Evolutionary conservation across 1,284 basidiomycete genomes (phyloP), one percentile per base, ranked within the genome.

Genomic region (Cutaneotrichosporon curvatum): DNA sequence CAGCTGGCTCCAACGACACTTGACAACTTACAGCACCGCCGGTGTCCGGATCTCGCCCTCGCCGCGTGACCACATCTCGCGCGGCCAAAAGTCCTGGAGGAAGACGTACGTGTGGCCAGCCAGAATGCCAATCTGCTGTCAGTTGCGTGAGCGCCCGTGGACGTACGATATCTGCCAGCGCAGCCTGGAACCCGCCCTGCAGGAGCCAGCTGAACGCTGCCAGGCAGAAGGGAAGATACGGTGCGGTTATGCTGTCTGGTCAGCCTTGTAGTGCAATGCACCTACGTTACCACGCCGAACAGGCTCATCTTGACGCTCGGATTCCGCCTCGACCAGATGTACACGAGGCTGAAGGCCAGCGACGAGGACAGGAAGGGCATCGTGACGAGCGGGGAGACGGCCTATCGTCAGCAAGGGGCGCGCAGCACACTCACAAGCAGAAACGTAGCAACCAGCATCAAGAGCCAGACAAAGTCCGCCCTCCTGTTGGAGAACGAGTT

Each of bases 101-200:
- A 97, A 97, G 82, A 92, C 95, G 40, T 84, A 85, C 8, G 90
- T 74, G 67, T 95, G 91, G 0, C 88, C 91, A 0, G 94, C 88
- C 0, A 85, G 81, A 61, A 90, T 90, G 1, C 91, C 91, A 30
- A 77, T 54, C 61, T 75, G 53, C 32, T 37, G 39, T 59, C 30
- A 57, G 59, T 38, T 44, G n/a, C n/a, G n/a, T 28, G 25, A 28
- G 7, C 12, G 8, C 12, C 8, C 8, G 25, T 28, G 25, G 7
- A 56, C 70, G 40, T 19, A 87, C 78, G 6, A 91, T 76, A 62
- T 92, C 89, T 4, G 83, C 87, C 1, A 85, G 81, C 0, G 87
- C 88, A 3, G 87, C 87, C 53, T 80, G 78, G 81, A 85, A 86
- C 1, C 85, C 85, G 4, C 88, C 87, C 55, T 86, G 87, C 30